Evolutionary conservation across 495 filamentous ascomycete species (phyloP).

Genomic region (Xylaria venustula): DNA sequence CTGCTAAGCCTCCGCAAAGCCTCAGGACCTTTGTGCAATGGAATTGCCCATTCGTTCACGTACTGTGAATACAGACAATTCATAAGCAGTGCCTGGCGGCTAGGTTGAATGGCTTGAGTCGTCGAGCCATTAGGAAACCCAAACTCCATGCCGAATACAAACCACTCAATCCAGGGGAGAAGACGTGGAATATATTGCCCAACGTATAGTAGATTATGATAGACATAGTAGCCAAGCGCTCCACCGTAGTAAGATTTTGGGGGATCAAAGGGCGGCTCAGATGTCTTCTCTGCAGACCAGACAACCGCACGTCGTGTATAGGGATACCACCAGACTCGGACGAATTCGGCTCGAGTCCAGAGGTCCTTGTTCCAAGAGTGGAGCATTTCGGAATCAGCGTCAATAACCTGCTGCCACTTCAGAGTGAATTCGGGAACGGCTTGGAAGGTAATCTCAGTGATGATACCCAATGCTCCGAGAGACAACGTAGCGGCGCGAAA

Average conservation of each 20-base stretch:
- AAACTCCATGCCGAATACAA: conserved; percentile 94
- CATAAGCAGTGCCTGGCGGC: conserved; percentile 79
- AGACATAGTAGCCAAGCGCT: conserved; percentile 77
- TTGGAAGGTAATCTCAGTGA: conserved; percentile 83
- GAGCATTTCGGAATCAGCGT: conserved; percentile 64
- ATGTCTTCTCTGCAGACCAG: conserved; percentile 79
- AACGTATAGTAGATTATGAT: conserved; percentile 82
- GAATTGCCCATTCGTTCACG: conserved; percentile 97
- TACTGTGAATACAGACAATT: conserved; percentile 96
- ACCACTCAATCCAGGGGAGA: conserved; percentile 85
- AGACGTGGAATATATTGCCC: conserved; percentile 75
- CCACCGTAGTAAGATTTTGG: conserved; percentile 72
- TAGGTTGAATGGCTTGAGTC: conserved; percentile 73
- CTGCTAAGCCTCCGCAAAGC: conserved; percentile 77
- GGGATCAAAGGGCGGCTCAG: conserved; percentile 39
- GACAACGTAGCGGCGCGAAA: conserved; percentile 87
- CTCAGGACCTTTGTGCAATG: conserved; percentile 84
- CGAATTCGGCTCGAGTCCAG: conserved; percentile 85
- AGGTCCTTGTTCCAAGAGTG: conserved; percentile 68
- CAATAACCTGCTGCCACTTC: conserved; percentile 79
- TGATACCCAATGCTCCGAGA: conserved; percentile 85
- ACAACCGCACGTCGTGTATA: conserved; percentile 83
- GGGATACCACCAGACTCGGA: conserved; percentile 95
- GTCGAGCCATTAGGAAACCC: conserved; percentile 70
- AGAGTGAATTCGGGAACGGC: conserved; percentile 75